These are phyloP conservation scores for Elaeis oleifera DNA, from an alignment of 202 grass and related monocot species.

Conservation along the genomic window DNA sequence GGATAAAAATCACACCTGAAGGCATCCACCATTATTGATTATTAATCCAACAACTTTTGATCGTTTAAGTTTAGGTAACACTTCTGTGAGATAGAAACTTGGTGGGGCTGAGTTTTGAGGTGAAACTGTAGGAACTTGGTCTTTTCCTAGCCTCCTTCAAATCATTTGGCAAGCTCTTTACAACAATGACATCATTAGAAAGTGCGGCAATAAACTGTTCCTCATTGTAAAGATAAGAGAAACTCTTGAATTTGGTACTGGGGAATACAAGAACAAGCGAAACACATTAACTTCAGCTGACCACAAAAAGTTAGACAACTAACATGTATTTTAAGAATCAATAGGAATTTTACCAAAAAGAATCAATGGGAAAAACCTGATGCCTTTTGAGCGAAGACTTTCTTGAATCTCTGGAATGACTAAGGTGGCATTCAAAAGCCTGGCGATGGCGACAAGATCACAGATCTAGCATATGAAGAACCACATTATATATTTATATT, in stretches of 20 bases:
- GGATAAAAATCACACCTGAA: constrained; percentile 47
- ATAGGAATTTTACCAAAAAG: background rate
- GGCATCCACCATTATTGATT: constrained; percentile 85
- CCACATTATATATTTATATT: constrained; percentile 23
- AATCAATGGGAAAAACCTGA: constrained; percentile 44
- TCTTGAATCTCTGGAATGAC: constrained; percentile 97
- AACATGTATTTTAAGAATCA: no score
- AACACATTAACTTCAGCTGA: no score
- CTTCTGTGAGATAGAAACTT: constrained; percentile 64
- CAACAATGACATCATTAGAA: constrained; percentile 58
- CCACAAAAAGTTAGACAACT: no score
- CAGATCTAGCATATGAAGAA: constrained; percentile 73
- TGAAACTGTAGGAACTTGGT: constrained; percentile 86
- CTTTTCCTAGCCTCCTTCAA: constrained; percentile 86
- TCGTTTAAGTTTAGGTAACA: constrained; percentile 74
- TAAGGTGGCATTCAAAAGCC: constrained; percentile 93
- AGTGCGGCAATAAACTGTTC: constrained; percentile 81
- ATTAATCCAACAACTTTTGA: constrained; percentile 91
- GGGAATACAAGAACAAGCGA: background rate
- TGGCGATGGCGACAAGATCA: constrained; percentile 85
- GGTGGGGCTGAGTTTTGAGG: constrained; percentile 54
- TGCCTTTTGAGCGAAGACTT: constrained; percentile 80
- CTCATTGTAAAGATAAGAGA: constrained; percentile 91
- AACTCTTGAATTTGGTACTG: constrained; percentile 97
- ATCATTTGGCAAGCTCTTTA: constrained; percentile 68